Evolutionary conservation across 1,284 basidiomycete species (phyloP).

Genomic region (Cutaneotrichosporon cutaneum): DNA sequence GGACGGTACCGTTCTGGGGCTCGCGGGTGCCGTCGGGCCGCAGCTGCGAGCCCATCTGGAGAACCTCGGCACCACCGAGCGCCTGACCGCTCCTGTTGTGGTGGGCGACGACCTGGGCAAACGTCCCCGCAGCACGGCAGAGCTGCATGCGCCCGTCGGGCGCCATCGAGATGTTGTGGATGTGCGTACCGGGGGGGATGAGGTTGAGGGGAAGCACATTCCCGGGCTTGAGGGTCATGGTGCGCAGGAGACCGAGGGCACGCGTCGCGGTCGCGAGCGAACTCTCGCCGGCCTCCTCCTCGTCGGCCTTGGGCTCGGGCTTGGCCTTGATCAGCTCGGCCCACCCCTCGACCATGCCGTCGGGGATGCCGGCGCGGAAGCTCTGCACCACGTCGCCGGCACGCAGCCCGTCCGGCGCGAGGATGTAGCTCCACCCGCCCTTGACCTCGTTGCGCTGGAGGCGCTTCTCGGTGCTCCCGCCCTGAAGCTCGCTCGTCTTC

Average conservation of each 20-base stretch:
- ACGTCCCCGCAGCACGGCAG: constrained; percentile 85
- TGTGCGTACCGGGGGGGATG: constrained; percentile 86
- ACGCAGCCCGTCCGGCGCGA: constrained; percentile 84
- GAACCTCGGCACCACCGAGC: constrained; percentile 42
- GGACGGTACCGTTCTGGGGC: constrained; percentile 51
- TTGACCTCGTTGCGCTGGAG: constrained; percentile 38
- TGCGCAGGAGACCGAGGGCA: constrained; percentile 81
- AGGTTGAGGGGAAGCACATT: constrained; percentile 90
- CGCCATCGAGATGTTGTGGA: constrained; percentile 80
- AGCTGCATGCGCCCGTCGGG: constrained; percentile 77
- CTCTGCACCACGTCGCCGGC: constrained; percentile 86
- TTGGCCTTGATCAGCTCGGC: constrained; percentile 14
- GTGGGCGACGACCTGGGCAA: constrained; percentile 76
- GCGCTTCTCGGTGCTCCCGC: constrained; percentile 18
- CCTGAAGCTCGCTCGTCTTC: constrained; percentile 16
- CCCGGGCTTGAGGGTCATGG: constrained; percentile 81
- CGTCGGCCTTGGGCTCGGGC: constrained; percentile 9
- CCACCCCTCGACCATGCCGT: constrained; percentile 69
- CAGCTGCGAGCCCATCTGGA: constrained; percentile 39
- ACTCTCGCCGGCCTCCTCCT: constrained; percentile 50
- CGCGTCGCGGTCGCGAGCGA: constrained; percentile 47
- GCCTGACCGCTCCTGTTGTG: constrained; percentile 54
- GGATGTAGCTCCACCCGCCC: constrained; percentile 70
- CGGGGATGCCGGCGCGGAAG: constrained; percentile 77
- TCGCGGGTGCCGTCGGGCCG: constrained; percentile 27